Base-by-base conservation (phyloP, 306 rosid species). In the Trifolium repens region DNA sequence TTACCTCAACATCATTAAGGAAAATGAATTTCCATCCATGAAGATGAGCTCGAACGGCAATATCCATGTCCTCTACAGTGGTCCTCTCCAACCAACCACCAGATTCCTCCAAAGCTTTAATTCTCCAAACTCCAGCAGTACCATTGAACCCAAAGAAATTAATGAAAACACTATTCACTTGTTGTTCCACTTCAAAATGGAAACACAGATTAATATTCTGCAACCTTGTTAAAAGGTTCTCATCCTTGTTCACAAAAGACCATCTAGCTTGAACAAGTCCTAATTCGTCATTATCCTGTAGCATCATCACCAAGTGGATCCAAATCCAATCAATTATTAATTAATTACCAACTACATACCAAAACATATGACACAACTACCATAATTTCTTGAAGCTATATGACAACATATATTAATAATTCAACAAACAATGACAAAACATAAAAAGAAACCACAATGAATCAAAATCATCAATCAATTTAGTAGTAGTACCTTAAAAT, bases 81-180 rank as follows among this genome's bases (percentile, higher is more conserved):
- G 98, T 94, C 59, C 98, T 92, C 87, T 94, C 98, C 79, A 94
- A 72, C 98, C 98, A 94, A 57, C 98, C 98, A 69, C 98, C 98
- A 14, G 97, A 67, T 11, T 94, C 97, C 80, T 91, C 96, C 78
- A 94, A 86, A 73, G 98, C 89, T 86, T 88, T 87, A 39, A 91
- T 90, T 69, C 98, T 90, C 98, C 98, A 94, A 62, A 94, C 98
- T 50, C 98, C 98, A 13, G 98, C 98, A 2, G 98, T 94, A 72
- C 98, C 98, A 74, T 94, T 94, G 84, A 94, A 94, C 55, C 98
- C 97, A 22, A 94, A 94, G 88, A 94, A 94, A 84, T 94, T 85
- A 43, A 94, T 73, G 78, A 94, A 91, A 71, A 89, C 77, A 8
- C 97, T 85, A 72, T 94, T 94, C 19, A 94, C 98, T 82, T 94